Evolutionary conservation across 371 early-diverging fungal genomes (phyloP).

Genomic region (Pancytospora epiphaga): DNA sequence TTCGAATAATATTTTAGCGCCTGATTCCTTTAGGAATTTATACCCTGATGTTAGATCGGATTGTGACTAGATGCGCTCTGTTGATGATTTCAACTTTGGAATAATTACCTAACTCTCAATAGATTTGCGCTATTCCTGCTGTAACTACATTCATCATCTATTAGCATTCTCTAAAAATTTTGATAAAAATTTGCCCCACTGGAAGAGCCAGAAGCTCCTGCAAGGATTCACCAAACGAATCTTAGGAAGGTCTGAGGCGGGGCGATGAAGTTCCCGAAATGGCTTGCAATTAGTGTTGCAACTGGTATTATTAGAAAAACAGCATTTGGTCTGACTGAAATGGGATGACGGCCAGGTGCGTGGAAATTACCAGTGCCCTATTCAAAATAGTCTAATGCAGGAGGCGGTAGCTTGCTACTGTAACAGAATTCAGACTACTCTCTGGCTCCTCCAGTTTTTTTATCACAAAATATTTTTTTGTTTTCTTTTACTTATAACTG

Average conservation of each 20-base stretch:
- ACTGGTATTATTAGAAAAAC: background rate
- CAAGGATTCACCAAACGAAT: background rate
- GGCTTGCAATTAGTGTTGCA: background rate
- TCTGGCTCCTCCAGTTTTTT: slow-evolving; percentile 15
- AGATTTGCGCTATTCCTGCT: no score
- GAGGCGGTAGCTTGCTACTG: slow-evolving; percentile 24
- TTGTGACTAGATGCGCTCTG: no score
- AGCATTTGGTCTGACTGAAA: background rate
- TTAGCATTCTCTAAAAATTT: no score
- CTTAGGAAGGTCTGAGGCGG: slow-evolving; percentile 4
- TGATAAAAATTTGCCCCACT: no score
- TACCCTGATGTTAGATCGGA: no score
- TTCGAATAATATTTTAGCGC: no score
- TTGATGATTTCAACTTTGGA: no score
- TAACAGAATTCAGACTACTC: slow-evolving; percentile 55
- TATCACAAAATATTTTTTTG: background rate
- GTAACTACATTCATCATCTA: no score
- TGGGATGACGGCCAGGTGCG: slow-evolving; percentile 15
- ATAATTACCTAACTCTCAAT: no score
- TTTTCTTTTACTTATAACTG: no score
- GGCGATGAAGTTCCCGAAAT: background rate
- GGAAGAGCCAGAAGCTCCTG: background rate
- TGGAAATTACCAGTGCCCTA: slow-evolving; percentile 30
- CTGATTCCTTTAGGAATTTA: no score
- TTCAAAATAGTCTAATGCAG: slow-evolving; percentile 44